These are phyloP conservation scores for Boletus fagicola DNA, from an alignment of 768 basidiomycete genomes.

Conservation along the genomic window DNA sequence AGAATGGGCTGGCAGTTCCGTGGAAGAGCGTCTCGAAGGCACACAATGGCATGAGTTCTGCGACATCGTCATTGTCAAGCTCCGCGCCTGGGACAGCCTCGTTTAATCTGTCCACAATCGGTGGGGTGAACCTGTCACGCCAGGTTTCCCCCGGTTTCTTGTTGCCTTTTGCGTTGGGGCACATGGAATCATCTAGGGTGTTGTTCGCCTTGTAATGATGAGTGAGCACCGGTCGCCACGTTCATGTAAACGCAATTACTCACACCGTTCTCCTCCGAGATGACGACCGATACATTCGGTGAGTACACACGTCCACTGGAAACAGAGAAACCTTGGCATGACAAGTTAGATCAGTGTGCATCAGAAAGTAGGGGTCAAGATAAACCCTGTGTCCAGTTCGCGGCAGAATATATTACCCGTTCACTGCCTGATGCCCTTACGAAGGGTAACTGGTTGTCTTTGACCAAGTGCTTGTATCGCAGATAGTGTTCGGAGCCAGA, in stretches of 20 bases:
- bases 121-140: slow-evolving; percentile 52
- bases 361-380: background rate
- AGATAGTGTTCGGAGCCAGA: slow-evolving; percentile 51
- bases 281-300: slow-evolving; percentile 53
- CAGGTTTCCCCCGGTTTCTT: slow-evolving; percentile 49
- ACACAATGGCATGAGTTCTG: slow-evolving; percentile 68
- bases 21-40: slow-evolving; percentile 73
- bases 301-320: slow-evolving; percentile 47
- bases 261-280: slow-evolving; percentile 48
- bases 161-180: slow-evolving; percentile 52
- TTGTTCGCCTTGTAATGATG: slow-evolving; percentile 47
- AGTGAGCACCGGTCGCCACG: background rate
- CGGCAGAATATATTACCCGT: slow-evolving; percentile 65
- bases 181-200: slow-evolving; percentile 66
- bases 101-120: slow-evolving; percentile 61
- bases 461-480: slow-evolving; percentile 54
- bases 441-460: slow-evolving; percentile 47
- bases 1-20: slow-evolving; percentile 59
- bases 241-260: slow-evolving; percentile 15
- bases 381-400: slow-evolving; percentile 66
- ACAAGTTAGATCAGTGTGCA: background rate
- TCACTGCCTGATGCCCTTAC: slow-evolving; percentile 48
- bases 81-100: slow-evolving; percentile 58
- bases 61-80: slow-evolving; percentile 52
- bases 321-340: slow-evolving; percentile 52